Conservation (phyloP, 108 stramenopile genomes). For the Fistulifera pelliculosa region DNA sequence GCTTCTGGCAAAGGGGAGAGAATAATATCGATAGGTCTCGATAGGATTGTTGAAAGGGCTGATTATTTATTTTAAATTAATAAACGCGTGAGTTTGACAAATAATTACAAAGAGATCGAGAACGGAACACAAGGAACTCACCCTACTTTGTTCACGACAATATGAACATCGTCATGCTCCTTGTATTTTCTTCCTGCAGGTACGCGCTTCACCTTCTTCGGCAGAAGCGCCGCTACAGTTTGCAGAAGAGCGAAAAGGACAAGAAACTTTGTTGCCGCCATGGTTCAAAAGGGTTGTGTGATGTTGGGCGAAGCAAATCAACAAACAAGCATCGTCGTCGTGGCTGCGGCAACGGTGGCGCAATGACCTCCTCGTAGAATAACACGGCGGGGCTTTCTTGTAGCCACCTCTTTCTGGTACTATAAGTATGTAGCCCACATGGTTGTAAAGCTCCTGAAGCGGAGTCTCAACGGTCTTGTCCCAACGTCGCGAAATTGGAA, state of each 20-base stretch:
- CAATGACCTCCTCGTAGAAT: no score
- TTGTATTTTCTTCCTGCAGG: slow-evolving; percentile 61
- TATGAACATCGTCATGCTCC: slow-evolving; percentile 61
- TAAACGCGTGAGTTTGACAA: neutral
- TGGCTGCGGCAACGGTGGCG: no score
- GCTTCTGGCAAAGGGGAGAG: slow-evolving; percentile 90
- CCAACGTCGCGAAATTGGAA: no score
- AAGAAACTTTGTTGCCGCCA: neutral
- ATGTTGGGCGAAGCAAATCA: neutral
- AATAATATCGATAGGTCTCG: slow-evolving; percentile 98
- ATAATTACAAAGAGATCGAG: neutral
- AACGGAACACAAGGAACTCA: slow-evolving; percentile 22
- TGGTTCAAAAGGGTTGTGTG: neutral
- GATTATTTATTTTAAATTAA: neutral
- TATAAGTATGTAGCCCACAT: no score
- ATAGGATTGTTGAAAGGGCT: slow-evolving; percentile 98
- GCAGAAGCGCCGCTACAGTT: neutral
- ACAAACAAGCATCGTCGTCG: no score
- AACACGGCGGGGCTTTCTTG: no score
- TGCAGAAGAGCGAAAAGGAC: slow-evolving; percentile 6
- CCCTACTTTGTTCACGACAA: slow-evolving; percentile 88
- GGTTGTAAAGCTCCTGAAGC: no score
- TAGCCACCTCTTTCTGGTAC: no score
- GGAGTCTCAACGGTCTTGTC: no score
- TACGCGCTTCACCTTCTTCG: slow-evolving; percentile 44